These are phyloP conservation scores for Moesziomyces globuligerus DNA, from an alignment of 1,284 basidiomycete species.

Conservation along the genomic window DNA sequence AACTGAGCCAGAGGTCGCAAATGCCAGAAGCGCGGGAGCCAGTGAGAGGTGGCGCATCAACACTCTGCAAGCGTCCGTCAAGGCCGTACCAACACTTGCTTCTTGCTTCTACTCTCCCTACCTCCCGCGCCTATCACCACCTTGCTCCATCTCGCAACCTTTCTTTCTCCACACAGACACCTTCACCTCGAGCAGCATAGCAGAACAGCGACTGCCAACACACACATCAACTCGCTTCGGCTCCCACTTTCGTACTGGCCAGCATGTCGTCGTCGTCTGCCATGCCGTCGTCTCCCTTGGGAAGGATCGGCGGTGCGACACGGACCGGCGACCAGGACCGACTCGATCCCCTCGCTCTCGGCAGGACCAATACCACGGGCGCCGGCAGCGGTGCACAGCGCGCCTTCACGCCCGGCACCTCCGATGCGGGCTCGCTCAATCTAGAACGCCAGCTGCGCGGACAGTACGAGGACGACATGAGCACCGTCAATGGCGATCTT, in stretches of 20 bases:
- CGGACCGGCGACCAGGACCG: conserved; percentile 31
- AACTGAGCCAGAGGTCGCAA: no score
- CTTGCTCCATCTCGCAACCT: conserved; percentile 27
- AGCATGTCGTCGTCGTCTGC: conserved; percentile 51
- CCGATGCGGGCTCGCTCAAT: conserved; percentile 41
- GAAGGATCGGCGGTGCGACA: conserved; percentile 33
- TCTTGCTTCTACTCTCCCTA: no score
- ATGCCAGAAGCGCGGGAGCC: no score
- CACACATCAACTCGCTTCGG: not conserved
- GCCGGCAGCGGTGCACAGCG: conserved; percentile 26
- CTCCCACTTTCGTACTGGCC: conserved; percentile 1
- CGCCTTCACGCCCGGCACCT: conserved; percentile 40
- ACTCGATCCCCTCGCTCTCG: conserved; percentile 43
- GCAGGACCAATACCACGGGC: conserved; percentile 31
- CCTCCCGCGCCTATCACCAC: no score
- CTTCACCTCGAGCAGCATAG: no score
- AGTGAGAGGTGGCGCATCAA: no score
- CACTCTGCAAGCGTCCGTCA: no score
- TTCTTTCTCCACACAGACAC: not conserved
- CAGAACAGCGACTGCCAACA: not conserved
- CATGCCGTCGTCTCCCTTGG: conserved; percentile 51
- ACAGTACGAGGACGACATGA: conserved; percentile 38
- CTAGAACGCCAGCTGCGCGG: conserved; percentile 38
- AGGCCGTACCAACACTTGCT: no score
- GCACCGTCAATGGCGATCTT: conserved; percentile 32